These are phyloP conservation scores for Rubus parviflorus DNA, from an alignment of 306 rosid genomes.

Conservation along the genomic window DNA sequence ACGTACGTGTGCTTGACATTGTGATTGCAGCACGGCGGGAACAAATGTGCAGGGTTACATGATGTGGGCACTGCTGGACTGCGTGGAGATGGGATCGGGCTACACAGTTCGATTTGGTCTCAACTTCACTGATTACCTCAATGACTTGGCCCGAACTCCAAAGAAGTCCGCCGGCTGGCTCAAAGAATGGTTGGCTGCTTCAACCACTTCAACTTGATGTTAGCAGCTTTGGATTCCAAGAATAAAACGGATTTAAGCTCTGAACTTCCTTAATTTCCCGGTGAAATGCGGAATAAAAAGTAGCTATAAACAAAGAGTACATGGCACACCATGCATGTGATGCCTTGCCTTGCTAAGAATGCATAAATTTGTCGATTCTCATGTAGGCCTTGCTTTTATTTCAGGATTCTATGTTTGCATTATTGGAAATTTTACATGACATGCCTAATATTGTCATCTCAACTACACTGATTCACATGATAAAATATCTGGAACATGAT, in stretches of 20 bases:
- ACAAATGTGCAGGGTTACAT: background rate
- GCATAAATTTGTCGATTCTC: background rate
- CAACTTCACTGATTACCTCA: background rate
- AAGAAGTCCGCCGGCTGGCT: constrained; percentile 7
- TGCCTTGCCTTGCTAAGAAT: background rate
- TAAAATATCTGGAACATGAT: too few relatives aligned
- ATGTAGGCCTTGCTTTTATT: background rate
- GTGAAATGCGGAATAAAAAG: background rate
- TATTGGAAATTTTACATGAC: too few relatives aligned
- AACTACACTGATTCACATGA: too few relatives aligned
- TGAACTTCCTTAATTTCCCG: background rate
- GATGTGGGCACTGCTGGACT: background rate
- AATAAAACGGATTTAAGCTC: background rate
- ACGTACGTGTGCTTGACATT: background rate
- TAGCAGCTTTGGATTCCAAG: background rate
- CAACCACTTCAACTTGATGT: constrained; percentile 3
- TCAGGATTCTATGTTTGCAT: background rate
- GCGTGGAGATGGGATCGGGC: background rate
- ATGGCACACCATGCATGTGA: background rate
- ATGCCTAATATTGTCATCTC: too few relatives aligned
- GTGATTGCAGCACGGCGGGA: background rate
- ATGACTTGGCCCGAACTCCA: background rate
- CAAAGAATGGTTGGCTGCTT: background rate
- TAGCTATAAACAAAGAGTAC: background rate
- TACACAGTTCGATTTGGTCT: background rate